Evolutionary conservation across 2,329 filamentous ascomycete genomes (phyloP).

Genomic region (Sclerotinia spermophila): DNA sequence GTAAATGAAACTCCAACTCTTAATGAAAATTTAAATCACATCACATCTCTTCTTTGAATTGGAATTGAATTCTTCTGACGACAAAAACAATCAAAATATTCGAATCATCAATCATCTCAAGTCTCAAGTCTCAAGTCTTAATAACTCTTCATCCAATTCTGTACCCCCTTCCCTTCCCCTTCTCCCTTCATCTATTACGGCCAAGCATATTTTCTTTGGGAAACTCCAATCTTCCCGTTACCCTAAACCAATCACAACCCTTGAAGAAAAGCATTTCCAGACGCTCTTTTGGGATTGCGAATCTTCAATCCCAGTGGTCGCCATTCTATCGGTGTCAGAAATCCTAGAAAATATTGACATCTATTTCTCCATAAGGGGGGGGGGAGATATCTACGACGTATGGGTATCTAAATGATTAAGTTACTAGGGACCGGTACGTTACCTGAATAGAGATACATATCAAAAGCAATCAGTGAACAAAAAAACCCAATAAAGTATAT

Average conservation of each 20-base stretch:
- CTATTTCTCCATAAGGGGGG: constrained; percentile 1
- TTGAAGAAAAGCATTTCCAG: constrained; percentile 2
- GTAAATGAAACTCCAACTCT: not conserved
- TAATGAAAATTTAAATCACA: not conserved
- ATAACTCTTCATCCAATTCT: not conserved
- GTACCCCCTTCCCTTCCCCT: not conserved
- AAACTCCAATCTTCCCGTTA: not conserved
- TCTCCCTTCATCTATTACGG: not conserved
- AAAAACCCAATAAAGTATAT: not conserved
- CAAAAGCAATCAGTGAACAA: not conserved
- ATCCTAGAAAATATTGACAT: not conserved
- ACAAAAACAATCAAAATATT: not conserved
- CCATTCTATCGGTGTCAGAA: not conserved
- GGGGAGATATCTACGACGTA: too few species aligned
- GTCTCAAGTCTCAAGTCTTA: not conserved
- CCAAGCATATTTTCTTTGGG: not conserved
- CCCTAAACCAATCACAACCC: not conserved
- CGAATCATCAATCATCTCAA: not conserved
- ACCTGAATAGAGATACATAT: not conserved
- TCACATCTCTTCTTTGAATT: not conserved
- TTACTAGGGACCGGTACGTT: not conserved
- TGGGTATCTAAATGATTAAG: not conserved
- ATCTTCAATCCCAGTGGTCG: not conserved
- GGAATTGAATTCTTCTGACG: not conserved
- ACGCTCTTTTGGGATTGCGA: not conserved